phyloP scores from a whole-genome alignment of 768 basidiomycete genomes.

The Steccherinum ochraceum region DNA sequence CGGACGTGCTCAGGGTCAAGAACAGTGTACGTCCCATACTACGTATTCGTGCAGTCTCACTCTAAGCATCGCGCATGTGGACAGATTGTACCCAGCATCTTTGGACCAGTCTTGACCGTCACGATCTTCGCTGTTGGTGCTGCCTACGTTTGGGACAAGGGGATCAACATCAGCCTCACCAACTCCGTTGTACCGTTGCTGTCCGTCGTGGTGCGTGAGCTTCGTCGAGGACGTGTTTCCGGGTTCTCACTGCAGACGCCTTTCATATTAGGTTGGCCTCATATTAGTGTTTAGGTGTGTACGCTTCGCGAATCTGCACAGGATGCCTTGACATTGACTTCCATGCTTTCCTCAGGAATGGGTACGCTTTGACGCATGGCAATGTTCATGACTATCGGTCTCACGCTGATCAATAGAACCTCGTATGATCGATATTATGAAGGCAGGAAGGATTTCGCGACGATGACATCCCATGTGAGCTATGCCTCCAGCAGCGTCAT shows the following conservation, averaged over 20 bases:
- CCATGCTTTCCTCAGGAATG: constrained; percentile 40
- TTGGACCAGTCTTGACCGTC: constrained; percentile 81
- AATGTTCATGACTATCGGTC: constrained; percentile 3
- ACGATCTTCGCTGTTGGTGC: constrained; percentile 65
- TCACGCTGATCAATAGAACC: constrained; percentile 40
- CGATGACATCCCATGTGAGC: constrained; percentile 55
- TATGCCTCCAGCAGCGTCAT: background rate
- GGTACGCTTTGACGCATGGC: constrained; percentile 37
- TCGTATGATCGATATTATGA: constrained; percentile 88
- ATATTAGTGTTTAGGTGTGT: constrained; percentile 81
- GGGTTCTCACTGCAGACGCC: background rate
- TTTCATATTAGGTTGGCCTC: constrained; percentile 66
- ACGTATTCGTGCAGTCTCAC: constrained; percentile 1
- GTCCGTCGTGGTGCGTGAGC: constrained; percentile 80
- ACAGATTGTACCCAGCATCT: constrained; percentile 64
- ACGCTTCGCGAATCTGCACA: background rate
- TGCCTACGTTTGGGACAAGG: constrained; percentile 52
- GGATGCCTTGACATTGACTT: background rate
- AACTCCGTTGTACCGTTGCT: constrained; percentile 86
- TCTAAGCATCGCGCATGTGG: too few relatives aligned
- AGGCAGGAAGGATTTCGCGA: constrained; percentile 79
- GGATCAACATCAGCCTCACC: constrained; percentile 56
- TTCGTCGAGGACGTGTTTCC: too few relatives aligned
- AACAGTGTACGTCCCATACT: constrained; percentile 54
- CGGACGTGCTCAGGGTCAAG: constrained; percentile 79